Conservation (phyloP, 805 yeast genomes). For the Wickerhamomyces chambardii region DNA sequence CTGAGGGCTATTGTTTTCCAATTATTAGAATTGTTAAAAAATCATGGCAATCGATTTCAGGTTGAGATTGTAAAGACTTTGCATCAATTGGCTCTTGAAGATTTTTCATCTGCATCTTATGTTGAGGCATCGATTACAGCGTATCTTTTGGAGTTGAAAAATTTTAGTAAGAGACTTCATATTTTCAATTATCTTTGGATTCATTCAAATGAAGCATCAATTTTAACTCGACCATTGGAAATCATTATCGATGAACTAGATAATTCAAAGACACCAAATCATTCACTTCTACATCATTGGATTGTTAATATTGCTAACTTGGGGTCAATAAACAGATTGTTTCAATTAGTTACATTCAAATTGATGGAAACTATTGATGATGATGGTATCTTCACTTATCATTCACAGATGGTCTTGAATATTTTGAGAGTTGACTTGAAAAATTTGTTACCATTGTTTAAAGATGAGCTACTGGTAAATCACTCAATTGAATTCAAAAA, state of each 20-base stretch:
- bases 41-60: slow-evolving; percentile 39
- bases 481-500: slow-evolving; percentile 34
- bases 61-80: slow-evolving; percentile 63
- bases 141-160: slow-evolving; percentile 33
- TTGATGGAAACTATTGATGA: slow-evolving; percentile 48
- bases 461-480: slow-evolving; percentile 49
- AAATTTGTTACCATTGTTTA: slow-evolving; percentile 36
- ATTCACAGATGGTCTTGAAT: slow-evolving; percentile 41
- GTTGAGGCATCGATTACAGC: slow-evolving; percentile 69
- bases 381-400: slow-evolving; percentile 52
- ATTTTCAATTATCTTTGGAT: slow-evolving; percentile 69
- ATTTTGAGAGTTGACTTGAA: slow-evolving; percentile 39
- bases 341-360: slow-evolving; percentile 50
- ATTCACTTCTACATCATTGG: slow-evolving; percentile 39
- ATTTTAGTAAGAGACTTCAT: slow-evolving; percentile 31
- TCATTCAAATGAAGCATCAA: slow-evolving; percentile 46
- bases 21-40: slow-evolving; percentile 9
- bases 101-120: slow-evolving; percentile 36
- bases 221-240: slow-evolving; percentile 54
- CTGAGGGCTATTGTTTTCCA: slow-evolving; percentile 10
- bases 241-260: slow-evolving; percentile 57
- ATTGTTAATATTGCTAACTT: slow-evolving; percentile 30
- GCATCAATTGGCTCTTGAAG: slow-evolving; percentile 48
- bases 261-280: slow-evolving; percentile 31
- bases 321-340: slow-evolving; percentile 53